Evolutionary conservation across 768 basidiomycete species (phyloP), one percentile per base, ranked within the genome.

Genomic region (Termitomyces sp.): DNA sequence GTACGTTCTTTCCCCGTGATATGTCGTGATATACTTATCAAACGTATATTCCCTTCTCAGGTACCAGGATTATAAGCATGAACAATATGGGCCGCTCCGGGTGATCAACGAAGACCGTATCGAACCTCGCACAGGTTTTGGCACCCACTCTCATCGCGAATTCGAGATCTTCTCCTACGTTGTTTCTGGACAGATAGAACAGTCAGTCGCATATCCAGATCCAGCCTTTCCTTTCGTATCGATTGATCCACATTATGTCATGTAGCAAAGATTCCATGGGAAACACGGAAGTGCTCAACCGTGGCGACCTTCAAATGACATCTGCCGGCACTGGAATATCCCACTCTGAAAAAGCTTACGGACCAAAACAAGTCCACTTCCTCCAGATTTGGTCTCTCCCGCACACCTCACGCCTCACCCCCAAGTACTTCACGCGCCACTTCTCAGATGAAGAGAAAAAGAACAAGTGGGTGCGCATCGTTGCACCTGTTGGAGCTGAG

Each of bases 91-190:
- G 1, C 65, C 83, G 16, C 81, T 98, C 1, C 83, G 94, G 9
- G 91, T 98, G 36, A 87, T 98, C 70, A 97, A 97, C 73, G 94
- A 97, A 71, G 92, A 94, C 64, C 86, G 91, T n/a, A 90, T 95
- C 41, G 80, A 79, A 4, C 73, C 88, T 6, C 65, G 72, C 18
- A 86, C 83, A 18, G 96, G 96, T 0, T 98, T 98, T 62, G 93
- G 91, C 2, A 88, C 86, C 0, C 92, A 94, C 71, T 78, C 81
- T 6, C 93, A 95, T 66, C 78, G 83, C 33, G 88, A 91, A 68
- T 92, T 91, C 62, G 94, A 97, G 66, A 98, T 97, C 60, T 97
- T 94, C 74, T 88, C 87, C 1, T 96, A 97, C 68, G 76, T 95
- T 55, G 83, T 96, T 39, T 70, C 74, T 20, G 93, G 92, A 4